Evolutionary conservation across 305 asterid species (phyloP).

Genomic region (Fraxinus xanthoxyloides): DNA sequence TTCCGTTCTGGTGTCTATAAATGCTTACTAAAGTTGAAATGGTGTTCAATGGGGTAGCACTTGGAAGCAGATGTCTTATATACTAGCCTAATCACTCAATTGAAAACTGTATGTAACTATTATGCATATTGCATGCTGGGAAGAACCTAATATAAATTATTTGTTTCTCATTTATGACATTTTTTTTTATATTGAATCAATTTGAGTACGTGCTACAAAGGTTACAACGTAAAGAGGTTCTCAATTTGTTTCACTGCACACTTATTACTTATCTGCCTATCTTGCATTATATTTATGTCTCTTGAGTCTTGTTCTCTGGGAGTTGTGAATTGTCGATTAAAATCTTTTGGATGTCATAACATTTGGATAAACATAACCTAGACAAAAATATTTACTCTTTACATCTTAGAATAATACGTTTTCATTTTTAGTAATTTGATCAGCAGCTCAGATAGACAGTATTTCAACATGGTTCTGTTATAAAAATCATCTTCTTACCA

Average conservation of each 20-base stretch:
- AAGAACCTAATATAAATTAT: background rate
- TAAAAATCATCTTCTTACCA: background rate
- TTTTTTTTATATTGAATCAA: background rate
- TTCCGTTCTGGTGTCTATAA: background rate
- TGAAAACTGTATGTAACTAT: background rate
- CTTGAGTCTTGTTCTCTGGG: background rate
- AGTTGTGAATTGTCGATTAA: background rate
- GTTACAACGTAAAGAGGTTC: background rate
- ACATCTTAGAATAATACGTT: background rate
- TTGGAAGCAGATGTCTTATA: background rate
- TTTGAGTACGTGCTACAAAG: background rate
- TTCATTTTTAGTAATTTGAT: background rate
- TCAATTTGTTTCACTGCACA: background rate
- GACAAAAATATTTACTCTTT: conserved; percentile 3
- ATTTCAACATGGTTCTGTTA: background rate
- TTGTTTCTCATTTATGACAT: background rate
- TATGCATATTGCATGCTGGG: background rate
- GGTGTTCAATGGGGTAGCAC: background rate
- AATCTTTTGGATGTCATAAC: conserved; percentile 1
- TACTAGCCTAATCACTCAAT: background rate
- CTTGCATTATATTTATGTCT: background rate
- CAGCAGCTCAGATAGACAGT: background rate
- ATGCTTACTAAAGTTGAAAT: background rate
- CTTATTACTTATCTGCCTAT: background rate
- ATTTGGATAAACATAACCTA: conserved; percentile 10